phyloP scores from a whole-genome alignment of 345 rosid species.

The Brassica juncea region DNA sequence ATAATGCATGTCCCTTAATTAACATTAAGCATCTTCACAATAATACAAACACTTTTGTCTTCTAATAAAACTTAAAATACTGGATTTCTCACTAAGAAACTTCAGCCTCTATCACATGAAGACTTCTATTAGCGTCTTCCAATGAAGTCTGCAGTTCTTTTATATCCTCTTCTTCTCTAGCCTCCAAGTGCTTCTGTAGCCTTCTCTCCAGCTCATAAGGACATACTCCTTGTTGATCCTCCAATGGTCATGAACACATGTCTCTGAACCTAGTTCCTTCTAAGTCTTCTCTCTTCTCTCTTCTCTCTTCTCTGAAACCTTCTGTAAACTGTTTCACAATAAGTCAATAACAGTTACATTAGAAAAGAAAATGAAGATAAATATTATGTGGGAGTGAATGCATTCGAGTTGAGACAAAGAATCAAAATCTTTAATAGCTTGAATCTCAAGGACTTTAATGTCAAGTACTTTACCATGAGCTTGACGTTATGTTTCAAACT shows the following conservation, averaged over 20 bases:
- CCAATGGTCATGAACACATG: slow-evolving; percentile 1
- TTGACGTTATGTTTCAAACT: background rate
- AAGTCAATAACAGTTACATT: slow-evolving; percentile 2
- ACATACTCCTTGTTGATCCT: slow-evolving; percentile 42
- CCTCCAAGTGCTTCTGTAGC: slow-evolving; percentile 60
- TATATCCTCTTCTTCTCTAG: slow-evolving; percentile 47
- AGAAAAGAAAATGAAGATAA: background rate
- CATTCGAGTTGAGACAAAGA: background rate
- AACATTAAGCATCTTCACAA: background rate
- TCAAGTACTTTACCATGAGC: slow-evolving; percentile 38
- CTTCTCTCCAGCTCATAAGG: slow-evolving; percentile 67
- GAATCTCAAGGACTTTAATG: background rate
- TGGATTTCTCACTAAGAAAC: background rate
- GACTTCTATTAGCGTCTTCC: too few species aligned
- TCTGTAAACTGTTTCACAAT: background rate
- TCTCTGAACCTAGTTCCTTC: background rate
- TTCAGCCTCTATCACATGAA: too few species aligned
- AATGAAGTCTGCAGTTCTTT: too few species aligned
- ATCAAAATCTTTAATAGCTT: background rate
- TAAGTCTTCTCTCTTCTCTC: background rate
- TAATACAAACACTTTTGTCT: background rate
- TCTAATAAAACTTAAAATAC: background rate
- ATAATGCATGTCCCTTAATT: background rate
- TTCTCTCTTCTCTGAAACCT: background rate
- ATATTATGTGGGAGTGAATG: background rate